Base-by-base conservation (phyloP, 345 rosid genomes). In the Populus euphratica region DNA sequence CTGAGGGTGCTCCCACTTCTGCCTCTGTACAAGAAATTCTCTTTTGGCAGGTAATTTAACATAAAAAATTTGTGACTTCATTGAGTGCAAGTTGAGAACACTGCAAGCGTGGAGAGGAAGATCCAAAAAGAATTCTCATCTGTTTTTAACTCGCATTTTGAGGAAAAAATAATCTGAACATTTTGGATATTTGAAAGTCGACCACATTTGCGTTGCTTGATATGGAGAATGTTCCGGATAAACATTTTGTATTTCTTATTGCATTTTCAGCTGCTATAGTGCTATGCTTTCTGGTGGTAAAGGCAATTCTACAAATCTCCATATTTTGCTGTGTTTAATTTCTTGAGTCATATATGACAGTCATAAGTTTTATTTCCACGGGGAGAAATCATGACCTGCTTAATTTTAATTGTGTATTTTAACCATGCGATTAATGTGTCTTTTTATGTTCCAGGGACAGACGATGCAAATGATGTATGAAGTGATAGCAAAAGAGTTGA, bases 401-500 rank as follows among this genome's bases (percentile, higher is more conserved):
- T 52, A 20, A 27, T 69, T 47, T 50, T 35, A 12, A 7, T 8
- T 2, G 41, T 33, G 44, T 6, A 49, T 23, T 61, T 59, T 47
- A 50, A 52, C 9, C 13, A 9, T 52, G 38, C 1, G 10, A 44
- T 23, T 54, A 33, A 36, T 41, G 49, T 70, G 39, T 36, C 9
- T 72, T 25, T 43, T 77, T 75, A 11, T 64, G 75, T 73, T 77
- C 20, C 86, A 94, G 97, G 85, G 90, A 82, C 93, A 91, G 73
- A 92, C 96, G 21, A 91, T 92, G 86, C 91, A 90, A 85, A 88
- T 92, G 98, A 92, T 94, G 98, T 94, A 89, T 49, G 87, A 82
- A 71, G 77, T 90, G 56, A 85, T 92, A 90, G 88, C 94, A 70
- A 77, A 86, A 29, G 94, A 91, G 83, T 78, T 92, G 86, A 81